These are phyloP conservation scores for Tolypocladium capitatum DNA, from an alignment of 2,329 filamentous ascomycete species.

Conservation along the genomic window DNA sequence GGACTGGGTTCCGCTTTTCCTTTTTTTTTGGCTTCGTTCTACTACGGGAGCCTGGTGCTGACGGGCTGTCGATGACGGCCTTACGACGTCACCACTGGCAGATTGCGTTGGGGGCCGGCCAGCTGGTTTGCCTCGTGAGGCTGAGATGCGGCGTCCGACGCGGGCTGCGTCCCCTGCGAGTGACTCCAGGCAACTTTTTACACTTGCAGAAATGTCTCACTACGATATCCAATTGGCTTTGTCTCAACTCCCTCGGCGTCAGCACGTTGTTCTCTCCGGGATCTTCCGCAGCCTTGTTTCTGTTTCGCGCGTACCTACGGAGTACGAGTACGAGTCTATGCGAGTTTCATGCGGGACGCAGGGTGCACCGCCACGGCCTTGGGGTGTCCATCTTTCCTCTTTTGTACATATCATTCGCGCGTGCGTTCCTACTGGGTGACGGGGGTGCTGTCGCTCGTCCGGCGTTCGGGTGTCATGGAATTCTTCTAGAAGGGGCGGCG, in stretches of 20 bases:
- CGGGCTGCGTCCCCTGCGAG: neutral
- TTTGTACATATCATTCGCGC: neutral
- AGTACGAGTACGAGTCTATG: neutral
- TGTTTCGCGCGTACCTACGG: neutral
- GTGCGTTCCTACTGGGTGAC: neutral
- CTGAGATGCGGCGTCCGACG: neutral
- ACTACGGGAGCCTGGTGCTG: neutral
- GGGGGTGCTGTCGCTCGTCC: neutral
- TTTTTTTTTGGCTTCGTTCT: neutral
- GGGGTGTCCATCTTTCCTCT: neutral
- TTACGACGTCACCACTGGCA: neutral
- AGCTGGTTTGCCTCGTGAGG: neutral
- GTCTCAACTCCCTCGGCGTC: neutral
- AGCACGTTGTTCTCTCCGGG: neutral
- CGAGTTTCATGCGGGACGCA: neutral
- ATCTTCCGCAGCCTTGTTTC: neutral
- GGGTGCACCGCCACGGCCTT: neutral
- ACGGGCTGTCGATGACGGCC: neutral
- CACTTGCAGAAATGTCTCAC: neutral
- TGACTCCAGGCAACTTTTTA: constrained; percentile 1
- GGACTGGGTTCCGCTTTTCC: neutral
- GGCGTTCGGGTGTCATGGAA: constrained; percentile 14
- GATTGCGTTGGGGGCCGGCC: constrained; percentile 1
- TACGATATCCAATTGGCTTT: neutral
- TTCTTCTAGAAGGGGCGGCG: constrained; percentile 18